Percentiles rank a stretch among this genome's conserved stretches.
Conservation (phyloP, 1,284 basidiomycete species). For the Crucibulum parvulum region DNA sequence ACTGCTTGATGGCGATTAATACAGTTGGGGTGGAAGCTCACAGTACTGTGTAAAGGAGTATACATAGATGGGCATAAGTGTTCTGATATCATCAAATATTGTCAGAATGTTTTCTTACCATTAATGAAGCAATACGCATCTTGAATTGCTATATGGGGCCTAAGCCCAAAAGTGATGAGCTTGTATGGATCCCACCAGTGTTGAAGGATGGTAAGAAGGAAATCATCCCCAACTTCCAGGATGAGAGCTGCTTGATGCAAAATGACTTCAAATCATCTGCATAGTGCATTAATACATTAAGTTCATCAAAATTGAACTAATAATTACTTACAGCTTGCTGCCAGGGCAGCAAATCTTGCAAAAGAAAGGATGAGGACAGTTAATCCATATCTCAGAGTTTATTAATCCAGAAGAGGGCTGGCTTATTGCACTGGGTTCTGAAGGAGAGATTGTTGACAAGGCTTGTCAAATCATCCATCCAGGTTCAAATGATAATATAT, state of each 20-base stretch:
- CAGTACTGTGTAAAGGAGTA: slow-evolving; percentile 8
- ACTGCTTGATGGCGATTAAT: slow-evolving; percentile 19
- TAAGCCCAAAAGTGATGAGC: background rate
- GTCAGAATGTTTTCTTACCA: slow-evolving; percentile 3
- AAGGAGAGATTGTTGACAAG: slow-evolving; percentile 17
- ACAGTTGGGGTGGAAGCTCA: background rate
- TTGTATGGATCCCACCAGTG: background rate
- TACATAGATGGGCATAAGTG: slow-evolving; percentile 21
- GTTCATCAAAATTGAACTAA: background rate
- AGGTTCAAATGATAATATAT: slow-evolving; percentile 18
- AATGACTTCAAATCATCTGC: slow-evolving; percentile 16
- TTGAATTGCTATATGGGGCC: background rate
- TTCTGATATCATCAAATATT: slow-evolving; percentile 12
- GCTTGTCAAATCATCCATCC: slow-evolving; percentile 20
- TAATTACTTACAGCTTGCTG: background rate
- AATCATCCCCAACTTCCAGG: slow-evolving; percentile 20
- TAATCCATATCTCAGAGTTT: slow-evolving; percentile 23
- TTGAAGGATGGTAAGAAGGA: background rate
- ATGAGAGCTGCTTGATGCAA: slow-evolving; percentile 19
- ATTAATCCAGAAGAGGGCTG: slow-evolving; percentile 14
- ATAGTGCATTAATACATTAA: slow-evolving; percentile 9
- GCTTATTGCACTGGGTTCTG: slow-evolving; percentile 12
- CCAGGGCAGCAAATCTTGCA: slow-evolving; percentile 11
- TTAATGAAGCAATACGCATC: background rate
- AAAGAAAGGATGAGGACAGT: slow-evolving; percentile 16